Evolutionary conservation across 306 rosid species (phyloP), one percentile per base, ranked within the genome.

Genomic region (Cotoneaster glaucophyllus): DNA sequence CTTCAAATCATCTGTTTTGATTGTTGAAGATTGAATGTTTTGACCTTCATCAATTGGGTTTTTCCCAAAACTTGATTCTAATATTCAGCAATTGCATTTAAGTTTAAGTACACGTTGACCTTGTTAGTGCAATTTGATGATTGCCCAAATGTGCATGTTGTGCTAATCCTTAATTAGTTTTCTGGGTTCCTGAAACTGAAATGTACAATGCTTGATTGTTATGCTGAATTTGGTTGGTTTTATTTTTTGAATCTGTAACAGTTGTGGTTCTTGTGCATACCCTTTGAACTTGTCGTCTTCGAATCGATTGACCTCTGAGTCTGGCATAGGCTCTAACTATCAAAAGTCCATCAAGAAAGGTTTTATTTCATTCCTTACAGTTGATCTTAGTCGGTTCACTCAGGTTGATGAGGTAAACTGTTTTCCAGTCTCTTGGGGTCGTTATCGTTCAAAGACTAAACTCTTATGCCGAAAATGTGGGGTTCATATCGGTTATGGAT

Each of bases 241-340:
- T 31, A 29, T 24, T 32, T 21, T 21, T 61, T 52, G 56, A 22
- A 76, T 70, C 24, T 53, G 29, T 52, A 86, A 80, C 84, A 87
- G 91, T 63, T 91, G 90, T 74, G 91, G 91, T 68, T 87, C 90
- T 74, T 88, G 90, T 77, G 90, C 89, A 45, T 87, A 87, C 86
- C 93, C 86, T 85, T 77, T 90, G 85, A 85, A 88, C 64, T 81
- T 88, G 77, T 81, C 79, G 26, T 88, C 93, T 21, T 74, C 87
- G 18, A 87, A 88, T 80, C 77, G 93, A 48, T 83, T 80, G 84
- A 85, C 93, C 62, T 82, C 91, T 76, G 75, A 82, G 64, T 85
- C 93, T 74, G 75, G 82, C 73, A 82, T 86, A 80, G 86, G 81
- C 82, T 84, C 83, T 64, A 85, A 84, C 67, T 87, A 90, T 59